Percentiles rank a stretch among this genome's conserved stretches.
Evolutionary conservation across 2,329 filamentous ascomycete genomes (phyloP).

Genomic region (Xylariaceae sp.): DNA sequence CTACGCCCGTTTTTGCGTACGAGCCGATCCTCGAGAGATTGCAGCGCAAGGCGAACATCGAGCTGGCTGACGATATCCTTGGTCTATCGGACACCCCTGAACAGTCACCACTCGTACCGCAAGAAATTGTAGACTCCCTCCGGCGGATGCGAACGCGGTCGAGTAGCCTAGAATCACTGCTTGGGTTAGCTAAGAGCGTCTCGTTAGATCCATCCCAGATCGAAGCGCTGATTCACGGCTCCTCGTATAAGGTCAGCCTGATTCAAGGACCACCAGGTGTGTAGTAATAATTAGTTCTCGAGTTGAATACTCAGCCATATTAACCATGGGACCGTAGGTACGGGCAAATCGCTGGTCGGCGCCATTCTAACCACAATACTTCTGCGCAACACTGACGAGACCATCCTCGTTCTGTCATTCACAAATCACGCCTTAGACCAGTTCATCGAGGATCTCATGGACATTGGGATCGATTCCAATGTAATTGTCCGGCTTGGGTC

Average conservation of each 20-base stretch:
- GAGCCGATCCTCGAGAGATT: constrained; percentile 60
- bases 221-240: constrained; percentile 47
- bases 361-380: constrained; percentile 55
- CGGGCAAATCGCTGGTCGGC: constrained; percentile 71
- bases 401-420: constrained; percentile 59
- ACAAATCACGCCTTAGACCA: constrained; percentile 65
- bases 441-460: constrained; percentile 58
- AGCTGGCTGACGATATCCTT: constrained; percentile 51
- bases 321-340: constrained; percentile 41
- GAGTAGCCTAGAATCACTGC: constrained; percentile 6
- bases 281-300: background rate
- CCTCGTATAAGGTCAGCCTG: constrained; percentile 50
- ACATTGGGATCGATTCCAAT: constrained; percentile 47
- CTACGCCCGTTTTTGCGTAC: constrained; percentile 63
- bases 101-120: constrained; percentile 13
- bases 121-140: constrained; percentile 7
- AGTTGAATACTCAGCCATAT: background rate
- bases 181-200: constrained; percentile 9
- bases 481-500: constrained; percentile 59
- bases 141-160: background rate
- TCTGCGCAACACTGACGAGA: constrained; percentile 42
- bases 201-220: constrained; percentile 44
- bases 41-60: constrained; percentile 49
- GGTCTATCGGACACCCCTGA: constrained; percentile 19
- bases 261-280: constrained; percentile 69